Evolutionary conservation across 192 early-diverging fungal species (phyloP).

Genomic region (Podochytrium sp.): DNA sequence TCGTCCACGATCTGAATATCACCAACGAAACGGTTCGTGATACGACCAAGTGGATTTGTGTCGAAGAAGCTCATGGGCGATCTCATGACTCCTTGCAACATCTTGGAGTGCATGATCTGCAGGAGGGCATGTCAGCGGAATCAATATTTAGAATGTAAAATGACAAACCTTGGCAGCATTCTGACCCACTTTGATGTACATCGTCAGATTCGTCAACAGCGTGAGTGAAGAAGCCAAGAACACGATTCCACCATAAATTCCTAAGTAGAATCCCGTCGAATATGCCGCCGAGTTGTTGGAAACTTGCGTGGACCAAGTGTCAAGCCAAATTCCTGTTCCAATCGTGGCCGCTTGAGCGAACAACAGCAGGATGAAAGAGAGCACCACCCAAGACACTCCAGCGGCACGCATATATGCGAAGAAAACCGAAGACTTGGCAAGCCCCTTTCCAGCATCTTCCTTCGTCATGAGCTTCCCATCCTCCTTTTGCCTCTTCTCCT

Average conservation of each 20-base stretch:
- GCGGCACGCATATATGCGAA: constrained; percentile 71
- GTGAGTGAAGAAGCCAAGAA: constrained; percentile 21
- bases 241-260: constrained; percentile 61
- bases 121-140: too few relatives aligned
- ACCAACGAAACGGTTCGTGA: constrained; percentile 82
- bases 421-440: constrained; percentile 71
- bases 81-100: constrained; percentile 33
- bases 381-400: constrained; percentile 49
- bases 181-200: constrained; percentile 24
- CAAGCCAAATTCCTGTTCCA: constrained; percentile 26
- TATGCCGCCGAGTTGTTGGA: background rate
- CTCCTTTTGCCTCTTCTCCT: background rate
- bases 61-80: constrained; percentile 65
- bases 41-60: constrained; percentile 59
- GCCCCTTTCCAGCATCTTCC: constrained; percentile 76
- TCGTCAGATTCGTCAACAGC: constrained; percentile 11
- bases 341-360: constrained; percentile 11
- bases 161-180: constrained; percentile 10
- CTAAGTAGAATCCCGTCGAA: constrained; percentile 46
- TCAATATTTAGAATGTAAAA: background rate
- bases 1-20: constrained; percentile 73
- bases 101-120: constrained; percentile 28
- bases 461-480: constrained; percentile 57
- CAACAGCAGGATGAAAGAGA: constrained; percentile 50
- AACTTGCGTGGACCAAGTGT: constrained; percentile 1